phyloP scores from a whole-genome alignment of 208 protist species.

The Trypanosoma theileri region DNA sequence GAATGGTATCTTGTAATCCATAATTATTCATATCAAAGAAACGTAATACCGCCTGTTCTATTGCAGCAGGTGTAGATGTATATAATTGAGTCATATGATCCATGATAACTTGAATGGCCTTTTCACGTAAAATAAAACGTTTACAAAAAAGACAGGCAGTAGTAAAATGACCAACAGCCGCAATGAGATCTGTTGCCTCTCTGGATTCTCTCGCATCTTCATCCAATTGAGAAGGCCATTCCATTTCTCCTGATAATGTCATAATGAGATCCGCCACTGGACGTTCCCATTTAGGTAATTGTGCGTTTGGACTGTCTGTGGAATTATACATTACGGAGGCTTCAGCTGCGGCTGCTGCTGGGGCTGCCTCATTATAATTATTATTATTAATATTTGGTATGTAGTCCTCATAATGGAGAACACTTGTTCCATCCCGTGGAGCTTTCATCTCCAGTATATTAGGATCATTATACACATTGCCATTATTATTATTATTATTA shows the following conservation, averaged over 20 bases:
- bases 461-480: too few species aligned
- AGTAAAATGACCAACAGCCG: conserved; percentile 51
- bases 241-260: conserved; percentile 17
- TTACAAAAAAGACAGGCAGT: conserved; percentile 74
- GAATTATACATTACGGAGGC: too few species aligned
- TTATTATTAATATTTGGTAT: not conserved
- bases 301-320: too few species aligned
- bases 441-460: too few species aligned
- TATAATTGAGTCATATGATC: conserved; percentile 37
- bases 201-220: conserved; percentile 28
- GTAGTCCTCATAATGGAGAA: too few species aligned
- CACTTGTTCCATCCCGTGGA: not conserved
- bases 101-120: conserved; percentile 49
- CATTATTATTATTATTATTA: not conserved
- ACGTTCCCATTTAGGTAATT: conserved; percentile 27
- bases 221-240: conserved; percentile 22
- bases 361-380: conserved; percentile 14
- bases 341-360: too few species aligned
- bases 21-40: conserved; percentile 73
- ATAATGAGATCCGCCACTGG: conserved; percentile 36
- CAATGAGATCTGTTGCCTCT: conserved; percentile 28
- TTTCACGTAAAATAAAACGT: conserved; percentile 79
- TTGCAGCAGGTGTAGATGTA: conserved; percentile 9
- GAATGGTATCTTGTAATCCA: conserved; percentile 82
- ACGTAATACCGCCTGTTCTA: conserved; percentile 73